Base-by-base conservation (phyloP, 164 flowering plant species). In the Aristolochia californica region DNA sequence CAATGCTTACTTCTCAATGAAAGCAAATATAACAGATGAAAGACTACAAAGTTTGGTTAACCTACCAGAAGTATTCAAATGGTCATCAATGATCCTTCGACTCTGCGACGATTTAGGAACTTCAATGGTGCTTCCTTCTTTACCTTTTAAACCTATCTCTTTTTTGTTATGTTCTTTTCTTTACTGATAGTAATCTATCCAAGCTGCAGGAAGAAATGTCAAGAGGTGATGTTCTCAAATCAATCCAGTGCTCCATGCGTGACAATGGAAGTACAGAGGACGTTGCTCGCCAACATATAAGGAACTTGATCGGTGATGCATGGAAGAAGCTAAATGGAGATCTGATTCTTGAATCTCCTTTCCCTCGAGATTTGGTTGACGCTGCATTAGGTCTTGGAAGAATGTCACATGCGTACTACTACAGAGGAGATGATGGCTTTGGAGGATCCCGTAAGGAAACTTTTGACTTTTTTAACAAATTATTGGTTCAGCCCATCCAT, bases 41-140 rank as follows among this genome's bases (percentile, higher is more conserved):
- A 12, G 7, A 7, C 10, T 34, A 34, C 11, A 34, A 8, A 2
- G 10, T 34, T 12, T 34, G 9, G 10, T 5, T 8, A 34, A 34
- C 10, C 40, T 34, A 7, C 40, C 40, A 3, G 40, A 34, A 34
- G 40, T 34, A 5, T 5, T 34, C 7, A 34, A 34, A 34, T 34
- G 40, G 40, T 60, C 84, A 2, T 75, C 75, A 5, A 22, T 68
- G 22, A 65, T 77, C 25, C 62, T 75, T 26, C 66, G 78, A 13
- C 71, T 81, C 7, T 55, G 38, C 61, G 63, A 78, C 52, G 83
- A 78, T 56, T 55, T 74, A 27, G 75, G 34, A 5, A 72, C 80
- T 52, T 76, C 78, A 0, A 34, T 28, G 73, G 85, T n/a, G 40
- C 10, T 34, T 8, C 40, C 10, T 7, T 34, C 40, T 34, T 34